These are phyloP conservation scores for Xylaria cubensis DNA, from an alignment of 495 filamentous ascomycete species.

Conservation along the genomic window DNA sequence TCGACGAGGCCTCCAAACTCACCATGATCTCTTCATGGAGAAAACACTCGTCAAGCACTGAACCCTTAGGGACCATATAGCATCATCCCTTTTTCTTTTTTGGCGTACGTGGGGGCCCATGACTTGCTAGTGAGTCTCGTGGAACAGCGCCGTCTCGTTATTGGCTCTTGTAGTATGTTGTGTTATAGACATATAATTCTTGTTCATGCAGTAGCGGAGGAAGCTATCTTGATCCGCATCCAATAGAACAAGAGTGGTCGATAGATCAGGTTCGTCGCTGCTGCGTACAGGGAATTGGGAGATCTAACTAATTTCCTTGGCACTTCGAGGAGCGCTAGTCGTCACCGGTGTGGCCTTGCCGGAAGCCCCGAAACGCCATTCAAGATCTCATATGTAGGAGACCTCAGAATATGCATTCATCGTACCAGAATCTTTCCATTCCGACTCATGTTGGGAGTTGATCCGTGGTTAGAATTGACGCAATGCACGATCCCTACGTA, in stretches of 20 bases:
- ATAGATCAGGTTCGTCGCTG: not conserved
- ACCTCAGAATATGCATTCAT: conserved; percentile 4
- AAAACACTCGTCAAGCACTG: not conserved
- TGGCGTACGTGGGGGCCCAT: conserved; percentile 1
- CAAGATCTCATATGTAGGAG: conserved; percentile 4
- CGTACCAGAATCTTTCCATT: not conserved
- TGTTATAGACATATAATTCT: not conserved
- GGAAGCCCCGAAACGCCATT: not conserved
- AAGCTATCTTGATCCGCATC: conserved; percentile 1
- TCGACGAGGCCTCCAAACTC: conserved; percentile 15
- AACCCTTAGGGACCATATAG: not conserved
- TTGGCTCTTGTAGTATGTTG: conserved; percentile 3
- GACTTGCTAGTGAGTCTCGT: conserved; percentile 14
- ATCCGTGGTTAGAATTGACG: not conserved
- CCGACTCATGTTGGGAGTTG: not conserved
- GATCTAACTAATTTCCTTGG: conserved; percentile 19
- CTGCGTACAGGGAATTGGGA: conserved; percentile 4
- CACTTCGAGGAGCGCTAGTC: not conserved
- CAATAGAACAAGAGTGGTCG: not conserved
- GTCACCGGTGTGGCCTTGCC: not conserved
- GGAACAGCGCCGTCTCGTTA: not conserved
- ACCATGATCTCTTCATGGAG: not conserved
- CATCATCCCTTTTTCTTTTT: conserved; percentile 5
- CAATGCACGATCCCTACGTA: not conserved
- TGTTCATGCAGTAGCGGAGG: not conserved